Evolutionary conservation across 805 yeast genomes (phyloP).

Genomic region (Zygosaccharomyces lentus): DNA sequence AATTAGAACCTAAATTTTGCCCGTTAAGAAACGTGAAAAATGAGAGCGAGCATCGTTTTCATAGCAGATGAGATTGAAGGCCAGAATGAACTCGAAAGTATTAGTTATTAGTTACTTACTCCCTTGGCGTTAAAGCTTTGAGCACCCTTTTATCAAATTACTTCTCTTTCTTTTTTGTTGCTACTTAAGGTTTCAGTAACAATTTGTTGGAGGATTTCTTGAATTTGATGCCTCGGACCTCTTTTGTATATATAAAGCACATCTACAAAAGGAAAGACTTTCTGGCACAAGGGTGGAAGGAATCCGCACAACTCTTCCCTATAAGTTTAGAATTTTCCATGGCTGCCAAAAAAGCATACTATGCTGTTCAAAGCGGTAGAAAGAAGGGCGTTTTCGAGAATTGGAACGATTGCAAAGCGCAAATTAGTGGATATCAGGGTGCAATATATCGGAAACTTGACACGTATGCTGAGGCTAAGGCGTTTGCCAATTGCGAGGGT

Average conservation of each 20-base stretch:
- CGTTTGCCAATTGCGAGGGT: slow-evolving; percentile 28
- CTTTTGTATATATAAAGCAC: not conserved
- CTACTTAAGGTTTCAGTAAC: not conserved
- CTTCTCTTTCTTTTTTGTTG: not conserved
- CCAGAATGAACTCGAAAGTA: no score
- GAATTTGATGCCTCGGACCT: not conserved
- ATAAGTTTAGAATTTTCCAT: slow-evolving; percentile 1
- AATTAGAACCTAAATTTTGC: no score
- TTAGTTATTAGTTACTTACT: no score
- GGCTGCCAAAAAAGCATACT: slow-evolving; percentile 34
- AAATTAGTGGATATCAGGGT: slow-evolving; percentile 53
- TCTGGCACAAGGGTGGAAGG: not conserved
- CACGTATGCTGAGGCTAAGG: slow-evolving; percentile 45
- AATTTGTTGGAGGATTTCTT: not conserved
- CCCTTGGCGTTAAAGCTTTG: no score
- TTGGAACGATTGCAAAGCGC: slow-evolving; percentile 56
- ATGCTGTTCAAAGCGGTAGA: slow-evolving; percentile 56
- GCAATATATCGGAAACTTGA: slow-evolving; percentile 57
- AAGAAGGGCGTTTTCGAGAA: slow-evolving; percentile 49
- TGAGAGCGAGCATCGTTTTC: no score
- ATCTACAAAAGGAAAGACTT: not conserved
- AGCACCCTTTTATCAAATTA: not conserved
- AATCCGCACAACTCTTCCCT: not conserved
- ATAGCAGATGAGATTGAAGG: no score
- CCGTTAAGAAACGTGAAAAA: no score